phyloP scores from a whole-genome alignment of 176 grass and related monocot species.

The Zea luxurians region DNA sequence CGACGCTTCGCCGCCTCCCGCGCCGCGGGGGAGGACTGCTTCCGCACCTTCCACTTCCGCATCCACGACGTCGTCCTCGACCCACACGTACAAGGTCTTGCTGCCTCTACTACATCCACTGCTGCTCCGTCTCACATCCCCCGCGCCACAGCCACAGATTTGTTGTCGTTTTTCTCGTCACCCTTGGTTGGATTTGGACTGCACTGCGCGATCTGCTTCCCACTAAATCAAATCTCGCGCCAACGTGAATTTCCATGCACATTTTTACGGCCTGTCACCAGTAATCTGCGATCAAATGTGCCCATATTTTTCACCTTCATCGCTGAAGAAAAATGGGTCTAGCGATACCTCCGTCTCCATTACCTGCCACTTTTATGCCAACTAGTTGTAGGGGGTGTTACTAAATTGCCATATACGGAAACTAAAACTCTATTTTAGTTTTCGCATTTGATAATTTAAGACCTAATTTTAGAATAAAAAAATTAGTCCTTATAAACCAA shows the following conservation, averaged over 20 bases:
- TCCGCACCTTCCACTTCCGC: constrained; percentile 83
- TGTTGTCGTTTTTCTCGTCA: not conserved
- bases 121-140: not conserved
- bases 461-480: no score
- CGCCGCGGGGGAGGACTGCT: constrained; percentile 55
- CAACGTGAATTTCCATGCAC: not conserved
- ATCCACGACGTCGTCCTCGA: constrained; percentile 78
- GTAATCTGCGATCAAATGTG: not conserved
- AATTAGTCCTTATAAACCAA: no score
- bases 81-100: constrained; percentile 59
- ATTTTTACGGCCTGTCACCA: not conserved
- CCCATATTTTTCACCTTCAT: not conserved
- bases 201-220: not conserved
- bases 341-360: not conserved
- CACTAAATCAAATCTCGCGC: not conserved
- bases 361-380: not conserved
- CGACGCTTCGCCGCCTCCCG: constrained; percentile 57
- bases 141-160: not conserved
- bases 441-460: no score
- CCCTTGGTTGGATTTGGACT: not conserved
- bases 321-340: not conserved
- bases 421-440: no score
- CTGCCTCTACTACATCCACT: not conserved
- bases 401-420: no score
- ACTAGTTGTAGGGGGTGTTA: no score